Conservation (phyloP, 176 grass and related monocot genomes). For the Canna indica region DNA sequence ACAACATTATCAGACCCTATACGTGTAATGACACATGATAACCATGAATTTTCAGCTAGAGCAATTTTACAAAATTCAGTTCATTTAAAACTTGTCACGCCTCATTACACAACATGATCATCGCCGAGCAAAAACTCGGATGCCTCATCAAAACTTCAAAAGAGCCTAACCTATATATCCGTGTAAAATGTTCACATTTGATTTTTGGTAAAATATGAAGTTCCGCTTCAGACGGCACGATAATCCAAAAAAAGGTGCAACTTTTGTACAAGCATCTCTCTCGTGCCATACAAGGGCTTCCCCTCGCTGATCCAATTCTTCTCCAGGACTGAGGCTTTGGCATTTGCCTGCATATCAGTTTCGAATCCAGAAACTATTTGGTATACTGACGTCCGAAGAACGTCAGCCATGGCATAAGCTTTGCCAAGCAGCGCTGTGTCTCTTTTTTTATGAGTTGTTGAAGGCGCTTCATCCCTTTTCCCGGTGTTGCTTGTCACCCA, state of each 20-base stretch:
- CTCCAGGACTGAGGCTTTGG: conserved; percentile 55
- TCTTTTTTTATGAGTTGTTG: conserved; percentile 43
- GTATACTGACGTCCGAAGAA: conserved; percentile 69
- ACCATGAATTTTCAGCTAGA: no score
- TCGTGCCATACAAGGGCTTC: conserved; percentile 71
- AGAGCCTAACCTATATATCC: no score
- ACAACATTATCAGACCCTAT: no score
- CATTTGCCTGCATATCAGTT: conserved; percentile 66
- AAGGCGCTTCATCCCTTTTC: conserved; percentile 31
- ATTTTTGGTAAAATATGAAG: neutral
- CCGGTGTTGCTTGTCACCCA: conserved; percentile 46
- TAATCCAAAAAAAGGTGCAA: conserved; percentile 64
- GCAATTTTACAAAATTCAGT: no score
- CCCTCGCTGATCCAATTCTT: conserved; percentile 82
- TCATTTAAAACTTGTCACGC: no score
- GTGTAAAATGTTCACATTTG: no score
- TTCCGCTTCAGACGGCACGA: conserved; percentile 49
- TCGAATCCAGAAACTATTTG: conserved; percentile 68
- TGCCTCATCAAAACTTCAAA: no score
- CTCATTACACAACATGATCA: no score
- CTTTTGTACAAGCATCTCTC: conserved; percentile 72
- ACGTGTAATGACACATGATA: no score
- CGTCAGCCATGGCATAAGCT: conserved; percentile 68
- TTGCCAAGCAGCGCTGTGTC: conserved; percentile 37
- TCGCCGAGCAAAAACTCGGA: no score